phyloP scores from a whole-genome alignment of 805 yeast genomes.

The Hanseniaspora meyeri region DNA sequence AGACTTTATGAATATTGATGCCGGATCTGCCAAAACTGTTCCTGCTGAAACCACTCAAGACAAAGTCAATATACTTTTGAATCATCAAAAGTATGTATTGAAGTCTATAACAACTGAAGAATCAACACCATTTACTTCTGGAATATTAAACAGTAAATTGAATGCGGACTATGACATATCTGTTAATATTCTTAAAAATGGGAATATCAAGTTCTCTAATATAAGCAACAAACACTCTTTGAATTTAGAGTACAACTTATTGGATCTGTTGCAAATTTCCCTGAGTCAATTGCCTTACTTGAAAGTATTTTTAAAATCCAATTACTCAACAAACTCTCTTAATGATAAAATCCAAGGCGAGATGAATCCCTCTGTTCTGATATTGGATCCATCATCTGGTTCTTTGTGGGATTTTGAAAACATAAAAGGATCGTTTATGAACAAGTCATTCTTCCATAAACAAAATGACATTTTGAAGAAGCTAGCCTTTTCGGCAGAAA shows the following conservation, averaged over 20 bases:
- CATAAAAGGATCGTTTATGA: background rate
- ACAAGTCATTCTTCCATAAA: background rate
- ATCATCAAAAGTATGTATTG: constrained; percentile 3
- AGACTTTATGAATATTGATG: background rate
- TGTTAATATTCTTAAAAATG: constrained; percentile 4
- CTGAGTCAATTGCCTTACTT: background rate
- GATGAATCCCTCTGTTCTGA: constrained; percentile 1
- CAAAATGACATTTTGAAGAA: background rate
- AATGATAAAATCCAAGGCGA: background rate
- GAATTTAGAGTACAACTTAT: background rate
- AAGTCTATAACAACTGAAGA: background rate
- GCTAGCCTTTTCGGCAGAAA: background rate
- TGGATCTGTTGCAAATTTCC: background rate
- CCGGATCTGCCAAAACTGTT: too few species aligned
- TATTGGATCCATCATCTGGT: background rate
- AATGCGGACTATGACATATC: background rate
- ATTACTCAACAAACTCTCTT: background rate
- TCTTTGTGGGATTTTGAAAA: constrained; percentile 11
- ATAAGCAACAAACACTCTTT: constrained; percentile 1
- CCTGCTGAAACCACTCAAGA: background rate
- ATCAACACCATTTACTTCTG: background rate
- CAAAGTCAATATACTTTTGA: background rate
- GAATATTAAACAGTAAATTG: background rate
- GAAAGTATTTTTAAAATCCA: constrained; percentile 2
- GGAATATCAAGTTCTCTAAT: background rate